phyloP scores from a whole-genome alignment of 495 filamentous ascomycete species.

The Tetracladium marchalianum region DNA sequence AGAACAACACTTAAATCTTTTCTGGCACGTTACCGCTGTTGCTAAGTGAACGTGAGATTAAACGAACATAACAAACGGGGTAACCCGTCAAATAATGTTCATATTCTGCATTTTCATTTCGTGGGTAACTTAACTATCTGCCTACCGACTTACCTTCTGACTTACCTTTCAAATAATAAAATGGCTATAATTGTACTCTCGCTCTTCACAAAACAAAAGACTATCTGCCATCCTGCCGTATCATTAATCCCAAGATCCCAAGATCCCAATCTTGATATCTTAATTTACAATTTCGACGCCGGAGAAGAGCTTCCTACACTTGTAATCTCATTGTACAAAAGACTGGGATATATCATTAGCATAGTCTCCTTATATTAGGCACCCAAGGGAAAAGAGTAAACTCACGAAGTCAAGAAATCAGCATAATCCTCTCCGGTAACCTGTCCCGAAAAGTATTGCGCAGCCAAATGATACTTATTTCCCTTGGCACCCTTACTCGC shows the following conservation, averaged over 20 bases:
- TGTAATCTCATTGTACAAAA: constrained; percentile 96
- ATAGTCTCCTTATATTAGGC: not conserved
- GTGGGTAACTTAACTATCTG: no score
- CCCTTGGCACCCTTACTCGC: constrained; percentile 70
- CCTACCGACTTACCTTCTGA: no score
- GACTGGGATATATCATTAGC: constrained; percentile 29
- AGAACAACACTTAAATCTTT: no score
- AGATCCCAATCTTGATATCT: not conserved
- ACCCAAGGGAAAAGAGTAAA: constrained; percentile 11
- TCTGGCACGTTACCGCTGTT: no score
- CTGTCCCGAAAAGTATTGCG: constrained; percentile 85
- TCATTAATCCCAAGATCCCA: constrained; percentile 3
- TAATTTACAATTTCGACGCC: constrained; percentile 65
- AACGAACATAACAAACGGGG: no score
- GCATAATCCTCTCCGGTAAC: constrained; percentile 96
- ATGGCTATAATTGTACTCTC: no score
- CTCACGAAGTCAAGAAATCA: constrained; percentile 84
- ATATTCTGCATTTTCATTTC: no score
- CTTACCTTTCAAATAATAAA: no score
- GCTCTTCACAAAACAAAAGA: no score
- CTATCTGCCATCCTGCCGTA: no score
- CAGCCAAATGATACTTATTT: constrained; percentile 85
- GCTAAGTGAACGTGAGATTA: no score
- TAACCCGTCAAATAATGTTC: no score
- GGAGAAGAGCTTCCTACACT: constrained; percentile 56